These are phyloP conservation scores for Graphiopsis chlorocephala DNA, from an alignment of 2,329 filamentous ascomycete species.

Conservation along the genomic window DNA sequence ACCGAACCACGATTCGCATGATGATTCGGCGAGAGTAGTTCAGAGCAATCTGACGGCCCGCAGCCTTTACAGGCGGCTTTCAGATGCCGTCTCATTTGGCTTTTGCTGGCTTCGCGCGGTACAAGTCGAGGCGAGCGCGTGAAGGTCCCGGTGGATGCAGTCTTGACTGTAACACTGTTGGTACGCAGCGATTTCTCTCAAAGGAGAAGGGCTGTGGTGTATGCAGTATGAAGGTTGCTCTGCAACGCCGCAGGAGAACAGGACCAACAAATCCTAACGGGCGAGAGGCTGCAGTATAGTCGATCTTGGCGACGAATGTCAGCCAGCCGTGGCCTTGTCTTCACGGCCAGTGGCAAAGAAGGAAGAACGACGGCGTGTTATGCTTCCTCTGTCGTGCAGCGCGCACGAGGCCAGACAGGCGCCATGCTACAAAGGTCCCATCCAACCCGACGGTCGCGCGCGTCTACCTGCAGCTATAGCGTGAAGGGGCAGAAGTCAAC, in stretches of 20 bases:
- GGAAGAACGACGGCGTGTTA: background rate
- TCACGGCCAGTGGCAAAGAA: background rate
- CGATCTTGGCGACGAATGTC: background rate
- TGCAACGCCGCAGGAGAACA: background rate
- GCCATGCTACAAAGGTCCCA: background rate
- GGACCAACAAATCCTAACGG: background rate
- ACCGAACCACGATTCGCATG: background rate
- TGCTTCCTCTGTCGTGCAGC: slow-evolving; percentile 8
- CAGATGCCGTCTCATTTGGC: background rate
- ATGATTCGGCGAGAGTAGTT: slow-evolving; percentile 13
- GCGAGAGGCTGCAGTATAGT: background rate
- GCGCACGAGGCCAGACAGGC: slow-evolving; percentile 10
- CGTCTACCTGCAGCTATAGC: slow-evolving; percentile 7
- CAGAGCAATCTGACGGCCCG: slow-evolving; percentile 8
- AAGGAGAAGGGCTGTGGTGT: background rate
- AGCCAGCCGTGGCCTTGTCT: background rate
- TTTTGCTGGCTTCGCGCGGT: background rate
- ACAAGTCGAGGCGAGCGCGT: slow-evolving; percentile 10
- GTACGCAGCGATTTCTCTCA: background rate
- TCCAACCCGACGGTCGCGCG: background rate
- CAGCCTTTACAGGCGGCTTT: background rate
- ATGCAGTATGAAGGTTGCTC: background rate
- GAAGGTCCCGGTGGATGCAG: slow-evolving; percentile 1
- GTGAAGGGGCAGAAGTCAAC: background rate
- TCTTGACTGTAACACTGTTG: background rate